Percentiles rank a stretch among this genome's conserved stretches.
These are phyloP conservation scores for Aspergillus ochraceoroseus DNA, from an alignment of 2,329 filamentous ascomycete genomes.

Conservation along the genomic window DNA sequence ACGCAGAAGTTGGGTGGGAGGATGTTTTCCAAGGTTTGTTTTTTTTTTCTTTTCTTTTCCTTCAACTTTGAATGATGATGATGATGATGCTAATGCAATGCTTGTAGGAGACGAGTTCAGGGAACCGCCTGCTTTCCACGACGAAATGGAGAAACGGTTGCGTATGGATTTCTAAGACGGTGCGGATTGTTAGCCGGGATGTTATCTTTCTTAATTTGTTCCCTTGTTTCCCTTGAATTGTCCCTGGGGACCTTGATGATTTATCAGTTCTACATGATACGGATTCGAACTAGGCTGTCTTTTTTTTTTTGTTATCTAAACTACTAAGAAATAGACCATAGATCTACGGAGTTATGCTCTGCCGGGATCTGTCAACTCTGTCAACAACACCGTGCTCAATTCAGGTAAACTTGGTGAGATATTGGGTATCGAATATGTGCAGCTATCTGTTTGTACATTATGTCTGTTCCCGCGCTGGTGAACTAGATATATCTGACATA, in stretches of 20 bases:
- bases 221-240: neutral
- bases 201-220: neutral
- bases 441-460: slow-evolving; percentile 13
- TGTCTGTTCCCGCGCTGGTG: slow-evolving; percentile 1
- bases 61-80: neutral
- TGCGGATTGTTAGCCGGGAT: slow-evolving; percentile 1
- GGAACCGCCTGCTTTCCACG: slow-evolving; percentile 68
- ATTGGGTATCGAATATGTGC: slow-evolving; percentile 1
- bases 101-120: slow-evolving; percentile 61
- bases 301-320: no score
- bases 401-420: no score
- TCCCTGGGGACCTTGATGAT: neutral
- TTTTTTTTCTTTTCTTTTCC: slow-evolving; percentile 13
- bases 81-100: slow-evolving; percentile 8
- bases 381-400: no score
- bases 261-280: no score
- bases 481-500: slow-evolving; percentile 4
- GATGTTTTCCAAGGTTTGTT: slow-evolving; percentile 73
- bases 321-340: no score
- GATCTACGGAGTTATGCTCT: no score
- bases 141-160: slow-evolving; percentile 90
- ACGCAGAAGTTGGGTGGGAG: slow-evolving; percentile 80
- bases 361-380: no score
- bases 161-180: slow-evolving; percentile 57
- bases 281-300: no score